Percentiles rank a stretch among this genome's conserved stretches.
These are phyloP conservation scores for Penicillium glabrum DNA, from an alignment of 2,329 filamentous ascomycete species.

Conservation along the genomic window DNA sequence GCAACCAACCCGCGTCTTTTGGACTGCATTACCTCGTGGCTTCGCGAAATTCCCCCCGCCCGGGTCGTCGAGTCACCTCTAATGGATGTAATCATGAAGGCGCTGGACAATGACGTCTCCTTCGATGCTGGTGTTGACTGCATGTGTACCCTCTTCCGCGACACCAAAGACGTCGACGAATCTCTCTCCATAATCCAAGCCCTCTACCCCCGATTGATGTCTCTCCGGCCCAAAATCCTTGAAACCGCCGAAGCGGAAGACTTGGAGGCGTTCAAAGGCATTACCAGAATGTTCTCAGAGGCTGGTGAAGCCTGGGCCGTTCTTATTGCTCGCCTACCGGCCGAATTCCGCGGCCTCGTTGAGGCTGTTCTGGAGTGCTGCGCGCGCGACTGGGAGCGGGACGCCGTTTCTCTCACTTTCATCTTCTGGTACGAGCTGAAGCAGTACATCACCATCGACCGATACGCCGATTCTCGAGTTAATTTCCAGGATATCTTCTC, in stretches of 20 bases:
- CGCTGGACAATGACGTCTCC: constrained; percentile 71
- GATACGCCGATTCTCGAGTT: constrained; percentile 78
- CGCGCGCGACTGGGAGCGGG: constrained; percentile 79
- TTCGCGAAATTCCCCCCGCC: constrained; percentile 83
- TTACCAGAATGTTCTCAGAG: constrained; percentile 88
- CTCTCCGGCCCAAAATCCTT: constrained; percentile 72
- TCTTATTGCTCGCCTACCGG: constrained; percentile 79
- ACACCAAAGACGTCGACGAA: constrained; percentile 92
- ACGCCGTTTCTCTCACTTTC: constrained; percentile 92
- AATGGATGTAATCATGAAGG: constrained; percentile 76
- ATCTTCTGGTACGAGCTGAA: constrained; percentile 98
- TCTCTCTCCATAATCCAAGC: constrained; percentile 77
- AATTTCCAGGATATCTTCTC: constrained; percentile 80
- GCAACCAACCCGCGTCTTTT: constrained; percentile 85
- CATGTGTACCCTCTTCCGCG: constrained; percentile 84
- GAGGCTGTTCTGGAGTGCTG: constrained; percentile 92
- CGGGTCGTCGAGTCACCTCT: constrained; percentile 84
- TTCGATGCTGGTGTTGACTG: constrained; percentile 90
- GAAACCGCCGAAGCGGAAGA: constrained; percentile 79
- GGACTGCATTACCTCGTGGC: constrained; percentile 95
- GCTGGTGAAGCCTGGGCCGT: constrained; percentile 94
- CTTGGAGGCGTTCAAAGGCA: constrained; percentile 77
- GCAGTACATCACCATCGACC: constrained; percentile 88
- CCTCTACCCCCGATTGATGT: constrained; percentile 77
- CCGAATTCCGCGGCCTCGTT: constrained; percentile 79